phyloP scores from a whole-genome alignment of 768 basidiomycete genomes.

The Pulveroboletus ravenelii region DNA sequence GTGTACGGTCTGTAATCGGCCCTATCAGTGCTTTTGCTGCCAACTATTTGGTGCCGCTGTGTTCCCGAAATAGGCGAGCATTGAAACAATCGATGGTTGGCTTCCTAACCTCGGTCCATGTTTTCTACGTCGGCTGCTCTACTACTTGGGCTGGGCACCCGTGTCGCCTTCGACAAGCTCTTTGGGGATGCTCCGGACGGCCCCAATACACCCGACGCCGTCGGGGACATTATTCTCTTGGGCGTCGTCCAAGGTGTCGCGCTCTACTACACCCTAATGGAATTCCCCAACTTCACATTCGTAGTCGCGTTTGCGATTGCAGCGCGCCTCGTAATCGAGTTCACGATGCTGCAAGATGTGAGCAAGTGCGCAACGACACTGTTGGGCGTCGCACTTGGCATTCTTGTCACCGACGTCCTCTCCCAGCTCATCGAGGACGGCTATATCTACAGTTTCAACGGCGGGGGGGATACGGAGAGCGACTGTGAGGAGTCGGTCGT shows the following conservation, averaged over 20 bases:
- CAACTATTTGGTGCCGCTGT: slow-evolving; percentile 6
- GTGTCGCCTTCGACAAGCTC: slow-evolving; percentile 60
- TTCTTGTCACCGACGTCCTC: slow-evolving; percentile 66
- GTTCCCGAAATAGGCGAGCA: slow-evolving; percentile 24
- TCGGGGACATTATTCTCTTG: slow-evolving; percentile 58
- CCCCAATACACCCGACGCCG: slow-evolving; percentile 27
- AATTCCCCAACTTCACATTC: slow-evolving; percentile 49
- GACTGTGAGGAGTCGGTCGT: slow-evolving; percentile 11
- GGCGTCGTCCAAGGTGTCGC: slow-evolving; percentile 76
- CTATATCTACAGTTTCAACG: slow-evolving; percentile 27
- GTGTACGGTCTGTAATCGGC: no score
- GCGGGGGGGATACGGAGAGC: slow-evolving; percentile 21
- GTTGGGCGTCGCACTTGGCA: slow-evolving; percentile 63
- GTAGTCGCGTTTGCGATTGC: slow-evolving; percentile 54
- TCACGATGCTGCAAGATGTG: slow-evolving; percentile 48
- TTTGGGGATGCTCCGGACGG: slow-evolving; percentile 39
- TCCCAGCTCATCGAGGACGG: slow-evolving; percentile 59
- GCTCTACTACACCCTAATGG: slow-evolving; percentile 59
- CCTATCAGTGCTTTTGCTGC: no score
- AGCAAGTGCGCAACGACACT: slow-evolving; percentile 54
- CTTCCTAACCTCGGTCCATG: slow-evolving; percentile 32
- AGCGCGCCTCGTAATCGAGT: slow-evolving; percentile 63
- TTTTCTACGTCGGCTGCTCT: slow-evolving; percentile 60
- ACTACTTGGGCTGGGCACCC: slow-evolving; percentile 69
- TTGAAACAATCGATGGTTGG: slow-evolving; percentile 15